Conservation (phyloP, 768 basidiomycete genomes). For the Leucocoprinus sp. region DNA sequence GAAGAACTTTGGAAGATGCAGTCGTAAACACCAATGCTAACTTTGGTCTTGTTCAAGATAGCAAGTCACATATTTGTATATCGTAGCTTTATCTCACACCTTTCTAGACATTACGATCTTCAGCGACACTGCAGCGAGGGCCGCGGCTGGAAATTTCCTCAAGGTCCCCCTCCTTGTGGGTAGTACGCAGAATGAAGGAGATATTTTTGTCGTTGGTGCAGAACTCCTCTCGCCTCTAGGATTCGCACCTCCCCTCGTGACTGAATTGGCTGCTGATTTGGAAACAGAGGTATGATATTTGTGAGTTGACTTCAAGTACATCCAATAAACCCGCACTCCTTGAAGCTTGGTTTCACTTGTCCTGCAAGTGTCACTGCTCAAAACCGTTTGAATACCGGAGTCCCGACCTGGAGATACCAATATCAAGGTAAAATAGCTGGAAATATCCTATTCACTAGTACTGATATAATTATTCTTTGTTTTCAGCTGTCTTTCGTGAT, state of each 20-base stretch:
- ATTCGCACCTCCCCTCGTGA: constrained; percentile 21
- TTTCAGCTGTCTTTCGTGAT: constrained; percentile 25
- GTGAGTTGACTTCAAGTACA: neutral
- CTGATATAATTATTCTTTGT: neutral
- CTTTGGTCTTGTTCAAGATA: constrained; percentile 25
- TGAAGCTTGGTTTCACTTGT: constrained; percentile 24
- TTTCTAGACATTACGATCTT: constrained; percentile 25
- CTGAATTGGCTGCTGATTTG: constrained; percentile 22
- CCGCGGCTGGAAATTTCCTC: constrained; percentile 22
- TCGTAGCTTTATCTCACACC: neutral
- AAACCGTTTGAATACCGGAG: constrained; percentile 21
- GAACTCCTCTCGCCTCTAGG: constrained; percentile 20
- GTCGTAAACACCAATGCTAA: constrained; percentile 21
- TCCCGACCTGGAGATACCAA: constrained; percentile 23
- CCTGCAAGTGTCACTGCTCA: constrained; percentile 20
- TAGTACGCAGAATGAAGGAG: constrained; percentile 25
- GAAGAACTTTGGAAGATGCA: constrained; percentile 23
- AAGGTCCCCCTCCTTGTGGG: constrained; percentile 24
- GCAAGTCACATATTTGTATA: constrained; percentile 15
- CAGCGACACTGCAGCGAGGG: constrained; percentile 20
- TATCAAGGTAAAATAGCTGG: constrained; percentile 16
- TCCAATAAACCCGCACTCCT: neutral
- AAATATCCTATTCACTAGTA: neutral
- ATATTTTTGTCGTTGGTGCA: constrained; percentile 24
- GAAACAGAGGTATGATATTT: constrained; percentile 20